Evolutionary conservation across 2,329 filamentous ascomycete genomes (phyloP).

Genomic region (Fusarium napiforme): DNA sequence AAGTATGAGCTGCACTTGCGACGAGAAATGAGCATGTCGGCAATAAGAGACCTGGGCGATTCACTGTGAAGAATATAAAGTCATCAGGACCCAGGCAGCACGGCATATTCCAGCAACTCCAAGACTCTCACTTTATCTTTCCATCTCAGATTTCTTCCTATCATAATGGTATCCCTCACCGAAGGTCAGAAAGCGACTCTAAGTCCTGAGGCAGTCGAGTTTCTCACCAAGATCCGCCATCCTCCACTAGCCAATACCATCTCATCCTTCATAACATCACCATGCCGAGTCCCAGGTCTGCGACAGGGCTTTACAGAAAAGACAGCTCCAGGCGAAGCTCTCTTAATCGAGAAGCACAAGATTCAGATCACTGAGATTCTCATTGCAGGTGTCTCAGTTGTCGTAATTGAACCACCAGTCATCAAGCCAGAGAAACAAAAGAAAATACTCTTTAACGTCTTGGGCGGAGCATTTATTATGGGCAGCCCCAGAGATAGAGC

Average conservation of each 20-base stretch:
- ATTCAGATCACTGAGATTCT: fast-evolving
- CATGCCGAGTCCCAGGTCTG: background rate
- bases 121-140: background rate
- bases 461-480: background rate
- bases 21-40: fast-evolving
- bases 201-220: background rate
- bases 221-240: background rate
- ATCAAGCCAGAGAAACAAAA: background rate
- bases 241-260: background rate
- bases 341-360: fast-evolving
- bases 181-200: background rate
- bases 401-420: fast-evolving
- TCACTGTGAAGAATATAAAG: background rate
- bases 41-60: too few relatives aligned
- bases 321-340: background rate
- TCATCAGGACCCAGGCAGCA: background rate
- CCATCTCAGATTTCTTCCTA: background rate
- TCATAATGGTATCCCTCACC: background rate
- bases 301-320: background rate
- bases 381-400: background rate
- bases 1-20: fast-evolving
- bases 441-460: background rate
- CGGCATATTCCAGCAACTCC: background rate
- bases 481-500: background rate
- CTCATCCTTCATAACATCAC: background rate